Evolutionary conservation across 2,329 filamentous ascomycete genomes (phyloP).

Genomic region (Neonectria faginata): DNA sequence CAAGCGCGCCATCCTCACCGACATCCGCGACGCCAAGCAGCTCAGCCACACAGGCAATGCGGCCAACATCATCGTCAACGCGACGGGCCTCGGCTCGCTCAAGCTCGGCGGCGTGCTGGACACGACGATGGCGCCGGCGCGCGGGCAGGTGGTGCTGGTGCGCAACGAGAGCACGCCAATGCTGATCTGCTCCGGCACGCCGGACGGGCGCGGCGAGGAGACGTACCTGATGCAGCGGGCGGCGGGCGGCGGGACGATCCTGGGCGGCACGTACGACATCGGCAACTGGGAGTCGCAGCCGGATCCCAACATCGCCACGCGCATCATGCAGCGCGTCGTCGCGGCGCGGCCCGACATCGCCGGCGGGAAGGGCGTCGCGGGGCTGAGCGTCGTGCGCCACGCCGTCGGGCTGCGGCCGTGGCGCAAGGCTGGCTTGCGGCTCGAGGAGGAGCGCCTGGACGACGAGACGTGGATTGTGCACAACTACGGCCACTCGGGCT

Average conservation of each 20-base stretch:
- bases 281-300: conserved; percentile 82
- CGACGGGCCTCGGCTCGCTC: conserved; percentile 81
- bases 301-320: conserved; percentile 80
- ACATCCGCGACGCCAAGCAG: conserved; percentile 75
- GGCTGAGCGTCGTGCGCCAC: conserved; percentile 81
- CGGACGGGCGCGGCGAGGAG: conserved; percentile 78
- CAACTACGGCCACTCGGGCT: conserved; percentile 83
- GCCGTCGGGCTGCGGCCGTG: conserved; percentile 84
- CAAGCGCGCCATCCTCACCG: conserved; percentile 71
- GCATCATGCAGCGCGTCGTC: conserved; percentile 86
- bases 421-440: conserved; percentile 76
- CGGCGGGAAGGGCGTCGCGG: conserved; percentile 75
- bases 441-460: conserved; percentile 69
- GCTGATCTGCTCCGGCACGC: conserved; percentile 76
- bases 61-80: conserved; percentile 84
- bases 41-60: conserved; percentile 63
- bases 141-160: conserved; percentile 87
- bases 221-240: conserved; percentile 88
- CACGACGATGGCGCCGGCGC: conserved; percentile 75
- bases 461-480: conserved; percentile 77
- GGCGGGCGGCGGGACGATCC: conserved; percentile 80
- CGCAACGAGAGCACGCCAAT: conserved; percentile 81
- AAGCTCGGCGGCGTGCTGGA: conserved; percentile 87
- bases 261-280: conserved; percentile 88
- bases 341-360: conserved; percentile 73